Evolutionary conservation across 768 basidiomycete genomes (phyloP).

Genomic region (Lactarius pseudohatsudake): DNA sequence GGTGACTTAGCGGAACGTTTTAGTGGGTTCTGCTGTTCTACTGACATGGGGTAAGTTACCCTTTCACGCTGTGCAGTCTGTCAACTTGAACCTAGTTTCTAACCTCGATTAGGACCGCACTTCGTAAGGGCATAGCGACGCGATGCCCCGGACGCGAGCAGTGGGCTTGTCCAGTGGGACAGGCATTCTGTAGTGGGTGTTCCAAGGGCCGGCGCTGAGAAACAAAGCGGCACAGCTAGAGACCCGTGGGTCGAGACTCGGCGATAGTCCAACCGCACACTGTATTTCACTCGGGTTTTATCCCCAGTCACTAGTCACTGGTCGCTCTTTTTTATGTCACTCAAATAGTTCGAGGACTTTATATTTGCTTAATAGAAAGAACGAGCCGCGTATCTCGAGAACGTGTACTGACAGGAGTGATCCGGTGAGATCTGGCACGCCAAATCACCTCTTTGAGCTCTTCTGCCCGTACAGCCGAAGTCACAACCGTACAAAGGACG

Average conservation of each 20-base stretch:
- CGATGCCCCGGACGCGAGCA: not conserved
- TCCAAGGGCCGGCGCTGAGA: not conserved
- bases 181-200: not conserved
- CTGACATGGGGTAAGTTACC: not conserved
- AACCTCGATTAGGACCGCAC: not conserved
- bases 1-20: not conserved
- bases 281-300: no score
- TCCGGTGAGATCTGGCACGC: no score
- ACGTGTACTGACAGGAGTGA: no score
- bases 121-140: not conserved
- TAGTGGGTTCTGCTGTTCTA: constrained; percentile 6
- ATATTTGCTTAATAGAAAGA: no score
- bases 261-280: not conserved
- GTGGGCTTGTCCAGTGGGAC: not conserved
- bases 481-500: no score
- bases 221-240: not conserved
- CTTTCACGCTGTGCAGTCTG: not conserved
- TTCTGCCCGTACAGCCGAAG: no score
- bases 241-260: not conserved
- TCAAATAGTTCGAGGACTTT: no score
- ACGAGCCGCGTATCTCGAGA: no score
- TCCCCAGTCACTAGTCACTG: no score
- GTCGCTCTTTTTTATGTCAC: no score
- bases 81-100: no score
- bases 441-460: no score